These are phyloP conservation scores for Aureobasidium uvarum DNA, from an alignment of 2,329 filamentous ascomycete species.

Conservation along the genomic window DNA sequence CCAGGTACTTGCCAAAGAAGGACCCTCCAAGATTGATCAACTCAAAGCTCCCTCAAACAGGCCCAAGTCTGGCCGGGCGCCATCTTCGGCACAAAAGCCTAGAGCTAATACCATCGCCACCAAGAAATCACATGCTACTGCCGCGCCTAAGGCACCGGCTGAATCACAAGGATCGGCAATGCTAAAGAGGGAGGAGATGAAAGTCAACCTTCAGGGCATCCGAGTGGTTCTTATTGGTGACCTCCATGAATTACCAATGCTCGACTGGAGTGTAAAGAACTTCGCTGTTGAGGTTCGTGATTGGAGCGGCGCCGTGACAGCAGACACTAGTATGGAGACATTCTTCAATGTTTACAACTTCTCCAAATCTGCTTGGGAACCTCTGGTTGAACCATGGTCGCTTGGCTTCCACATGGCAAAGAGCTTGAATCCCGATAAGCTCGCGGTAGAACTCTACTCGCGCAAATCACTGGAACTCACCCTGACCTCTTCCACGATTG, in stretches of 20 bases:
- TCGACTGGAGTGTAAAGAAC: constrained; percentile 89
- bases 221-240: constrained; percentile 94
- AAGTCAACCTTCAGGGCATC: constrained; percentile 81
- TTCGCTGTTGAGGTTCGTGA: constrained; percentile 83
- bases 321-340: constrained; percentile 85
- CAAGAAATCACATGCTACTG: constrained; percentile 23
- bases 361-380: constrained; percentile 98
- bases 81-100: constrained; percentile 46
- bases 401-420: constrained; percentile 86
- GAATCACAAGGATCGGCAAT: constrained; percentile 50
- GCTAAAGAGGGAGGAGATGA: constrained; percentile 73
- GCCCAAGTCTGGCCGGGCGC: constrained; percentile 39
- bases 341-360: constrained; percentile 99
- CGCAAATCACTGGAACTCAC: constrained; percentile 90
- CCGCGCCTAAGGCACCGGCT: constrained; percentile 2
- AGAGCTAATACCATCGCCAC: constrained; percentile 40
- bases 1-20: constrained; percentile 52
- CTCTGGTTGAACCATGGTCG: constrained; percentile 92
- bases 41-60: constrained; percentile 46
- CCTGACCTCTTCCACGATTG: constrained; percentile 88
- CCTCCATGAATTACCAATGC: constrained; percentile 87
- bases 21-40: constrained; percentile 56
- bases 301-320: constrained; percentile 85
- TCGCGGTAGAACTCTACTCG: constrained; percentile 83
- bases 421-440: constrained; percentile 68